A percentile compares a stretch with the other conserved stretches of the same genome.
phyloP scores from a whole-genome alignment of 208 protist genomes.

The Trypanosomatidae sp. region DNA sequence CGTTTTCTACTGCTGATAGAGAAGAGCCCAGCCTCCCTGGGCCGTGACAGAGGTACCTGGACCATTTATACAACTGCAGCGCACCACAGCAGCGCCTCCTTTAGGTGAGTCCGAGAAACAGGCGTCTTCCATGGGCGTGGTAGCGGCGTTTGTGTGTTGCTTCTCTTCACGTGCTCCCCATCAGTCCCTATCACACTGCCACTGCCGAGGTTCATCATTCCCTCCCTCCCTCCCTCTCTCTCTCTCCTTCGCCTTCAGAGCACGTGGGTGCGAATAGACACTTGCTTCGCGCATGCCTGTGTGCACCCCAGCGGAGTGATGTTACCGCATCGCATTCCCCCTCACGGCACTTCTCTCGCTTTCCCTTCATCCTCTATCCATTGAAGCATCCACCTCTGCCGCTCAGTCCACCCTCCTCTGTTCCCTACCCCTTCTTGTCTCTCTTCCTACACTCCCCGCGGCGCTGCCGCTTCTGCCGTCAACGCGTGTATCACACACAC shows the following conservation, averaged over 20 bases:
- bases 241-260: slow-evolving; percentile 2
- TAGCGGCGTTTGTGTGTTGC: not conserved
- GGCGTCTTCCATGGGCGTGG: not conserved
- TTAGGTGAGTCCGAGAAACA: not conserved
- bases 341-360: not conserved
- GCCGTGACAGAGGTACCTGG: not conserved
- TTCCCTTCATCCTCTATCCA: not conserved
- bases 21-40: not conserved
- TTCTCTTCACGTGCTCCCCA: slow-evolving; percentile 7
- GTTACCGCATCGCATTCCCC: not conserved
- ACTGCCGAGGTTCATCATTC: not conserved
- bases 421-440: not conserved
- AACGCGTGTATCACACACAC: not conserved
- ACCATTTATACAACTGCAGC: not conserved
- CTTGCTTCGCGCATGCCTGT: too few species aligned
- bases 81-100: slow-evolving; percentile 1
- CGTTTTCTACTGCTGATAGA: not conserved
- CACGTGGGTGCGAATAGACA: not conserved
- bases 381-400: not conserved
- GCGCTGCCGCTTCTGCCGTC: not conserved
- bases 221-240: not conserved
- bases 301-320: not conserved
- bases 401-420: not conserved
- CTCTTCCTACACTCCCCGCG: not conserved
- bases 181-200: not conserved